A percentile compares a stretch with the other conserved stretches of the same genome.
phyloP scores from a whole-genome alignment of 164 flowering plant species.

The Nymphaea colorata region DNA sequence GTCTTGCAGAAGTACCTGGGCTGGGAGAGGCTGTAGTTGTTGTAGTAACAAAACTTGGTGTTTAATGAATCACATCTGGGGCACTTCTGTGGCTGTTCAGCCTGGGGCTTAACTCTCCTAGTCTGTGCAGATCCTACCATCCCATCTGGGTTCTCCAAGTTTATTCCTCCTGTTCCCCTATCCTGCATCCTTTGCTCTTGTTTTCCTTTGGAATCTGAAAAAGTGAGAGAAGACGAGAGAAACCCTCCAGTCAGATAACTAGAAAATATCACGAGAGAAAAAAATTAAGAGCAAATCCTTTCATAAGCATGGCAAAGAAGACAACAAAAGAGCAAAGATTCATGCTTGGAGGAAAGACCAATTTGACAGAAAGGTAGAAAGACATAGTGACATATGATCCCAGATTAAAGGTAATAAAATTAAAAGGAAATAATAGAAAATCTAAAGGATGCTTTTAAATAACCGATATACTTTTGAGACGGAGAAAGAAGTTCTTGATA shows the following conservation, averaged over 20 bases:
- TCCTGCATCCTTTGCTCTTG: neutral
- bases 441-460: too few species aligned
- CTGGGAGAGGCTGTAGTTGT: slow-evolving; percentile 1
- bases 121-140: neutral
- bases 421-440: too few species aligned
- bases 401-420: too few species aligned
- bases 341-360: neutral
- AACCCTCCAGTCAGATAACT: neutral
- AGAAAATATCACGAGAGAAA: too few species aligned
- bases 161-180: neutral
- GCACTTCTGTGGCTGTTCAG: neutral
- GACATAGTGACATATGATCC: too few species aligned
- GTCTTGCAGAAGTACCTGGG: slow-evolving; percentile 2
- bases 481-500: too few species aligned
- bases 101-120: neutral
- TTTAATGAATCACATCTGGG: slow-evolving; percentile 1
- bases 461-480: too few species aligned
- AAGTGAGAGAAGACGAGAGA: neutral
- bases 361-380: too few species aligned
- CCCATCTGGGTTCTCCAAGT: neutral
- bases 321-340: neutral
- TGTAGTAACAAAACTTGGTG: slow-evolving; percentile 3
- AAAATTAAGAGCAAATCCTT: too few species aligned
- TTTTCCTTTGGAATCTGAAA: neutral
- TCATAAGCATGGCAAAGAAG: too few species aligned